Conservation (phyloP, 2,329 filamentous ascomycete species). For the Colletotrichum trifolii region DNA sequence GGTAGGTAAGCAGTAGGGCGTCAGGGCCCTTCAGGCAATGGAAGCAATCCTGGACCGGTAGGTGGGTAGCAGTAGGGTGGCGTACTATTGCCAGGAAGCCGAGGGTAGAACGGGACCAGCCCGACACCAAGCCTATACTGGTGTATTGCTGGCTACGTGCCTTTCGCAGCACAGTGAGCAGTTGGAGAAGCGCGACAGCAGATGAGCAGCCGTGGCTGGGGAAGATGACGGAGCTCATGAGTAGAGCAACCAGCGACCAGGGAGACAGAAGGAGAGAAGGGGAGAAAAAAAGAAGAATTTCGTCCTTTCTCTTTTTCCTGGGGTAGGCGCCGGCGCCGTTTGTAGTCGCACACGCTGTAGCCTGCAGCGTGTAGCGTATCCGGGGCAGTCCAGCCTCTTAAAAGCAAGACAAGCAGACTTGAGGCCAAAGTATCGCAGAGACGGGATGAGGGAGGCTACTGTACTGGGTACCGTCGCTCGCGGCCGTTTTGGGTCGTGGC, state of each 20-base stretch:
- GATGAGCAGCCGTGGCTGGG: too few species aligned
- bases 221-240: too few species aligned
- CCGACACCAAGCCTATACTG: neutral
- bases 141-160: neutral
- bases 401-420: slow-evolving; percentile 28
- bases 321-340: slow-evolving; percentile 28
- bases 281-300: slow-evolving; percentile 6
- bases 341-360: slow-evolving; percentile 20
- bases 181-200: neutral
- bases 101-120: neutral
- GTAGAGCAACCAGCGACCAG: neutral
- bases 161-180: neutral
- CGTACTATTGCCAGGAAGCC: slow-evolving; percentile 12
- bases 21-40: too few species aligned
- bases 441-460: slow-evolving; percentile 7
- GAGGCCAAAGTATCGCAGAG: slow-evolving; percentile 12
- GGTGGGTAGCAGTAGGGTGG: neutral
- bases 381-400: slow-evolving; percentile 22
- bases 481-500: neutral
- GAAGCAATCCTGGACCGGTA: neutral
- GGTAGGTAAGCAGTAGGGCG: too few species aligned
- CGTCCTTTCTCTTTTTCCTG: slow-evolving; percentile 3
- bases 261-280: neutral
- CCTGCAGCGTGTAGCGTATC: neutral
- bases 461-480: slow-evolving; percentile 23